A percentile compares a stretch with the other conserved stretches of the same genome.
phyloP scores from a whole-genome alignment of 129 eudicot species.

The Pulicaria dysenterica region DNA sequence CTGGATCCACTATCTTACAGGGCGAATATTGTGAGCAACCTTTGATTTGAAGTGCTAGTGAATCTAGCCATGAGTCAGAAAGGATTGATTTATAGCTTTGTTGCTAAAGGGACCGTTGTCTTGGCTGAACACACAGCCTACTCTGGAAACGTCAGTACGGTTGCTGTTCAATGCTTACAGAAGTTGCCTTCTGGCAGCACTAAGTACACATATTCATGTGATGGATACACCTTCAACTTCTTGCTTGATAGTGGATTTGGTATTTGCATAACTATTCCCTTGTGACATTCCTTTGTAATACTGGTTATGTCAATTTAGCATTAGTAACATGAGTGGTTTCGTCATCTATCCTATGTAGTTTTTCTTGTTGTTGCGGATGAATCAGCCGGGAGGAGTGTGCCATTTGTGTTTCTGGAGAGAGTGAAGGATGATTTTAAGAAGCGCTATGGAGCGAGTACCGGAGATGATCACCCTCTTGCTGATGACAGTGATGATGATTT shows the following conservation, averaged over 20 bases:
- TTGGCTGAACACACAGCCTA: conserved; percentile 96
- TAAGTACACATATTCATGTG: conserved; percentile 94
- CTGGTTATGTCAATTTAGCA: conserved; percentile 10
- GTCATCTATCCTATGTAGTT: conserved; percentile 47
- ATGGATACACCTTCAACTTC: conserved; percentile 97
- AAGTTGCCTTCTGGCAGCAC: conserved; percentile 84
- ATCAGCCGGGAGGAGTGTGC: conserved; percentile 75
- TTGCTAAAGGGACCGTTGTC: conserved; percentile 90
- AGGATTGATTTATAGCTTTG: conserved; percentile 97
- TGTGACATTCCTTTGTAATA: too few relatives aligned
- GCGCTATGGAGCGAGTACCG: conserved; percentile 77
- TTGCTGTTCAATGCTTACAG: conserved; percentile 98
- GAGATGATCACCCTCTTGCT: conserved; percentile 80
- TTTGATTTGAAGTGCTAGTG: conserved; percentile 14
- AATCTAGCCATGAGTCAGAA: conserved; percentile 61
- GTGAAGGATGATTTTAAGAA: conserved; percentile 90
- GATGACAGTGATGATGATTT: conserved; percentile 84
- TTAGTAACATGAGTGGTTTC: conserved; percentile 15
- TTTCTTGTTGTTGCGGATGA: conserved; percentile 99
- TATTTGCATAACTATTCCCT: conserved; percentile 27
- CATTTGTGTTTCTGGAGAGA: conserved; percentile 93
- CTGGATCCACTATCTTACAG: conserved; percentile 12
- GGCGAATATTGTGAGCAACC: conserved; percentile 5
- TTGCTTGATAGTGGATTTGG: conserved; percentile 89
- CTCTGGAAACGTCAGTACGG: conserved; percentile 97